Percentiles rank a stretch among this genome's conserved stretches.
Evolutionary conservation across 306 rosid genomes (phyloP).

Genomic region (Sicyos edulis): DNA sequence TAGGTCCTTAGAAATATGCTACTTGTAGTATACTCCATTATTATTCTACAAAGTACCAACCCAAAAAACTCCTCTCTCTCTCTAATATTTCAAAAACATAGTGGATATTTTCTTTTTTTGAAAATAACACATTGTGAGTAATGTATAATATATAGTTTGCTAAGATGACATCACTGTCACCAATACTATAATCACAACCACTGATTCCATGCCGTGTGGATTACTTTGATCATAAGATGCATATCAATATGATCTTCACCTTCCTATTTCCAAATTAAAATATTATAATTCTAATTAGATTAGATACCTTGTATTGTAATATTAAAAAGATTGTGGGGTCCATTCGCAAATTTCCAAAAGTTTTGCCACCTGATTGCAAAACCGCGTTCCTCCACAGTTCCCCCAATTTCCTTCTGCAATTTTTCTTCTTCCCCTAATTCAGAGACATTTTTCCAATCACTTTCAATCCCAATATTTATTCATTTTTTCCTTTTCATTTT

Average conservation of each 20-base stretch:
- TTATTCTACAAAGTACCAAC: no score
- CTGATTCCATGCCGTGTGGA: conserved; percentile 15
- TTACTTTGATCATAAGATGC: neutral
- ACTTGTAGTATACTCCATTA: no score
- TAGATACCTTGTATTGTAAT: no score
- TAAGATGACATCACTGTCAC: conserved; percentile 8
- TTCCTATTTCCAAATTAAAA: neutral
- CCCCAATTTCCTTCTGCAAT: neutral
- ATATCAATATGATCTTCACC: neutral
- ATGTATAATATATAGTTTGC: neutral
- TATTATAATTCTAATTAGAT: no score
- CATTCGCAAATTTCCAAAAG: conserved; percentile 3
- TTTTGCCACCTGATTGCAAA: conserved; percentile 19
- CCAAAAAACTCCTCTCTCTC: no score
- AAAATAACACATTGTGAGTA: no score
- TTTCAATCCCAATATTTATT: neutral
- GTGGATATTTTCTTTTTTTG: no score
- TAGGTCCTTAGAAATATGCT: no score
- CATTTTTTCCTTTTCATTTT: no score
- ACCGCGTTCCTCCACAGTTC: conserved; percentile 16
- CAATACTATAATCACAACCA: conserved; percentile 1
- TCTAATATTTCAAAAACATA: no score
- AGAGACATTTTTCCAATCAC: neutral
- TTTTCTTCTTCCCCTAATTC: neutral
- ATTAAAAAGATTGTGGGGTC: neutral